A percentile compares a stretch with the other conserved stretches of the same genome.
Conservation (phyloP, 352 stramenopile species). For the Peronospora farinosa region DNA sequence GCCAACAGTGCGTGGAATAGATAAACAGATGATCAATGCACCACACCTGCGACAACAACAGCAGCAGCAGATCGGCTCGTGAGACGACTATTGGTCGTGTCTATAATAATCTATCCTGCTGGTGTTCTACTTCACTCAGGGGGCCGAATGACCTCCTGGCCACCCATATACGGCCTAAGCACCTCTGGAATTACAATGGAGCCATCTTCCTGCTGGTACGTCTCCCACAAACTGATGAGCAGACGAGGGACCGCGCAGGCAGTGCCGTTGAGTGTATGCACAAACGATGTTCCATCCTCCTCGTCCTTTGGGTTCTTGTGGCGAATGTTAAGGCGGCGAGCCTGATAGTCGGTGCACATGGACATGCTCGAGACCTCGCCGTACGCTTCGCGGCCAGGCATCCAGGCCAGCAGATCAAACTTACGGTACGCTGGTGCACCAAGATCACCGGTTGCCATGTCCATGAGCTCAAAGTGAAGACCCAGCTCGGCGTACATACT, state of each 20-base stretch:
- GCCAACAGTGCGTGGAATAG: slow-evolving; percentile 15
- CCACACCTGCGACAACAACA: slow-evolving; percentile 7
- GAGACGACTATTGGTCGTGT: slow-evolving; percentile 19
- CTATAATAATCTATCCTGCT: slow-evolving; percentile 11
- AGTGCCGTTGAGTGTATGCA: slow-evolving; percentile 87
- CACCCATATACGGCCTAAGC: slow-evolving; percentile 75
- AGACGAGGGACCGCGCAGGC: slow-evolving; percentile 74
- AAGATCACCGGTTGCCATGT: slow-evolving; percentile 82
- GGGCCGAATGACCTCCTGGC: slow-evolving; percentile 53
- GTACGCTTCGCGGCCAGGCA: slow-evolving; percentile 73
- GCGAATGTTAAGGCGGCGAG: slow-evolving; percentile 79
- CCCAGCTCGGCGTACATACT: slow-evolving; percentile 73
- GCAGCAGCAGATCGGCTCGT: slow-evolving; percentile 12
- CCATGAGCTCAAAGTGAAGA: slow-evolving; percentile 71
- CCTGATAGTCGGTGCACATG: slow-evolving; percentile 89
- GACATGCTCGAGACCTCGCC: slow-evolving; percentile 82
- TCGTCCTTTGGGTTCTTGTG: slow-evolving; percentile 64
- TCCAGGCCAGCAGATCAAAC: slow-evolving; percentile 84
- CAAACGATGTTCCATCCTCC: slow-evolving; percentile 47
- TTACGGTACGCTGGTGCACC: slow-evolving; percentile 80
- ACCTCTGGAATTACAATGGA: slow-evolving; percentile 73
- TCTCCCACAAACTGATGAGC: slow-evolving; percentile 83
- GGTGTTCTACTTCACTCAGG: slow-evolving; percentile 11
- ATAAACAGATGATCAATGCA: slow-evolving; percentile 16
- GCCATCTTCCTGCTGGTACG: slow-evolving; percentile 73